These are phyloP conservation scores for Annulohypoxylon maeteangense DNA, from an alignment of 495 filamentous ascomycete genomes.

Conservation along the genomic window DNA sequence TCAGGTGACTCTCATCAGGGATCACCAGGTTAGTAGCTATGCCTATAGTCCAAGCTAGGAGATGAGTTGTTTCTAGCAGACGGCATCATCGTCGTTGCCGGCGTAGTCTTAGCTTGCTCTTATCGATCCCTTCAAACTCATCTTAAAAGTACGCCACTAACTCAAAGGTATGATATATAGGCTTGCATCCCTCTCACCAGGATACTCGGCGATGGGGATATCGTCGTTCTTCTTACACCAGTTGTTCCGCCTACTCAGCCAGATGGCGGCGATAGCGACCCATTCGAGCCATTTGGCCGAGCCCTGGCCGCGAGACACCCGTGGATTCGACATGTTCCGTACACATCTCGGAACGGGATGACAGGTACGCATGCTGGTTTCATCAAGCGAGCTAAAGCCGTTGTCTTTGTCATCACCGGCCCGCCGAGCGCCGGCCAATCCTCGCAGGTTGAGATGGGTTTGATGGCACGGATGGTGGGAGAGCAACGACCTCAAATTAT, in stretches of 20 bases:
- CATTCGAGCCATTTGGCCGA: constrained; percentile 69
- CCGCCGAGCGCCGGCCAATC: constrained; percentile 49
- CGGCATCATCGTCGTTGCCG: neutral
- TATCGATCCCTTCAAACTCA: neutral
- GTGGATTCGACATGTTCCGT: constrained; percentile 70
- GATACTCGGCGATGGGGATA: constrained; percentile 57
- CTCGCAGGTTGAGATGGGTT: constrained; percentile 57
- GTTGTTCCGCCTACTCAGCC: constrained; percentile 61
- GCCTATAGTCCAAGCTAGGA: neutral
- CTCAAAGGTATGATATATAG: constrained; percentile 33
- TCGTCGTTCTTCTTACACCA: constrained; percentile 69
- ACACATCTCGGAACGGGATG: constrained; percentile 65
- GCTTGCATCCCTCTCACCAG: constrained; percentile 55
- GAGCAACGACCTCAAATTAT: constrained; percentile 63
- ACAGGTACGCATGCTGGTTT: constrained; percentile 69
- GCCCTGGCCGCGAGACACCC: constrained; percentile 64
- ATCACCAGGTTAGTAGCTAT: constrained; percentile 40
- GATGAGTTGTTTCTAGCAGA: neutral
- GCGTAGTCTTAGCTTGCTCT: constrained; percentile 17
- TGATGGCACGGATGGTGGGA: constrained; percentile 54
- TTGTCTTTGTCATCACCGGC: constrained; percentile 65
- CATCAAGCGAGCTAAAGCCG: constrained; percentile 63
- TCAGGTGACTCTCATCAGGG: constrained; percentile 44
- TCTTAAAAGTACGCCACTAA: constrained; percentile 16
- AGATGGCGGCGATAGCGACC: constrained; percentile 55